A percentile compares a stretch with the other conserved stretches of the same genome.
These are phyloP conservation scores for Candolleomyces eurysporus DNA, from an alignment of 768 basidiomycete species.

Conservation along the genomic window DNA sequence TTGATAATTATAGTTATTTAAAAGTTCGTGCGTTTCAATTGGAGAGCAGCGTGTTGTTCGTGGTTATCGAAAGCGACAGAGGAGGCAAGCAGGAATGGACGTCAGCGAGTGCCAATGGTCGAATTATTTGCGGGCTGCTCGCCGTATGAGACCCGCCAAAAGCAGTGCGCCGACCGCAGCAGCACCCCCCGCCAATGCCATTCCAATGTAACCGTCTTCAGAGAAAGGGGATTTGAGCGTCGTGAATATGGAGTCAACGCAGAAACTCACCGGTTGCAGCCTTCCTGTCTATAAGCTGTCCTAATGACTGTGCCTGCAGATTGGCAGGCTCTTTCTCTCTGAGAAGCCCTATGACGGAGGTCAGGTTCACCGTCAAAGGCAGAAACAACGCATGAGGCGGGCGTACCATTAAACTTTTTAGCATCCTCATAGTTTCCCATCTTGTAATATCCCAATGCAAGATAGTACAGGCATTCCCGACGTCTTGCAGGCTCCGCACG, in stretches of 20 bases:
- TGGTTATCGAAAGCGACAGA: not conserved
- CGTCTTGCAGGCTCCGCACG: slow-evolving; percentile 81
- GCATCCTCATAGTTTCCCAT: slow-evolving; percentile 94
- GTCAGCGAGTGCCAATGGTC: not conserved
- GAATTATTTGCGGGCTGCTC: slow-evolving; percentile 59
- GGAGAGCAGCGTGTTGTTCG: not conserved
- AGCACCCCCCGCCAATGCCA: slow-evolving; percentile 91
- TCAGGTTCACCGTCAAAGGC: not conserved
- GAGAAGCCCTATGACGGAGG: slow-evolving; percentile 58
- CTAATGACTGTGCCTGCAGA: slow-evolving; percentile 86
- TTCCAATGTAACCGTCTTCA: slow-evolving; percentile 95
- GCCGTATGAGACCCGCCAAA: slow-evolving; percentile 79
- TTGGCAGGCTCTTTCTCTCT: slow-evolving; percentile 92
- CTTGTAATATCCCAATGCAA: slow-evolving; percentile 95
- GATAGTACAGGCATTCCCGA: slow-evolving; percentile 94
- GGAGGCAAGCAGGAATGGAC: not conserved
- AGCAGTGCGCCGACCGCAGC: slow-evolving; percentile 81
- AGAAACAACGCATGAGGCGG: not conserved
- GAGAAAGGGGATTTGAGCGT: not conserved
- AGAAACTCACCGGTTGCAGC: slow-evolving; percentile 68
- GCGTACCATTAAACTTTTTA: slow-evolving; percentile 86
- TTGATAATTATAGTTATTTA: not conserved
- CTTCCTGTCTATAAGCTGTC: slow-evolving; percentile 80
- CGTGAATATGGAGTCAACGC: not conserved
- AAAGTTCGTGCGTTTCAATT: not conserved